Evolutionary conservation across 2,329 filamentous ascomycete species (phyloP).

Genomic region (Botryotinia globosa): DNA sequence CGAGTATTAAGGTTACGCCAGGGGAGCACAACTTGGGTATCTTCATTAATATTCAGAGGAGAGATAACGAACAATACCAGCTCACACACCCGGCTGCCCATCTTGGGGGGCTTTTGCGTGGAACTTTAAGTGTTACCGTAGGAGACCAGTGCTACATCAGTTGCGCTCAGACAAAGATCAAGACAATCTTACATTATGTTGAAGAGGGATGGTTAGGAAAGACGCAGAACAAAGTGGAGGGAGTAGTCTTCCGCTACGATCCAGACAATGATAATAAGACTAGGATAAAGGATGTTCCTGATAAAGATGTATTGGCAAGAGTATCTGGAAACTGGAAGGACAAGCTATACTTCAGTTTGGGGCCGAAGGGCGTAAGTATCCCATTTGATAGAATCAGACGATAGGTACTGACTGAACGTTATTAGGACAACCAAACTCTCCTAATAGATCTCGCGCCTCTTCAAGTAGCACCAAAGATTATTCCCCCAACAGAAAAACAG

Average conservation of each 20-base stretch:
- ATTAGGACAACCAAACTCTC: slow-evolving; percentile 59
- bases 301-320: slow-evolving; percentile 76
- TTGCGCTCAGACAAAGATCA: slow-evolving; percentile 85
- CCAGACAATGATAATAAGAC: slow-evolving; percentile 78
- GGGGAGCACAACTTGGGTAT: slow-evolving; percentile 95
- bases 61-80: slow-evolving; percentile 87
- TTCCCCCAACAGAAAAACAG: slow-evolving; percentile 76
- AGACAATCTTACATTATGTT: slow-evolving; percentile 87
- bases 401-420: slow-evolving; percentile 38
- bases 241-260: slow-evolving; percentile 87
- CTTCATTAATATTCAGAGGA: slow-evolving; percentile 79
- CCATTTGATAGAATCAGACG: background rate
- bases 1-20: slow-evolving; percentile 84
- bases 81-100: slow-evolving; percentile 93
- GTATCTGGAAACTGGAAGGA: slow-evolving; percentile 86
- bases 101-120: slow-evolving; percentile 81
- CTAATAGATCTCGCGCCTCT: slow-evolving; percentile 89
- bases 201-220: slow-evolving; percentile 95
- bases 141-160: slow-evolving; percentile 85
- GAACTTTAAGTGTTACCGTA: slow-evolving; percentile 84
- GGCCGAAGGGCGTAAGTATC: slow-evolving; percentile 55
- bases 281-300: slow-evolving; percentile 80
- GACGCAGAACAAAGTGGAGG: slow-evolving; percentile 86
- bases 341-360: slow-evolving; percentile 60
- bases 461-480: slow-evolving; percentile 70